Base-by-base conservation (phyloP, 192 early-diverging fungal species). In the Coemansia sp. region DNA sequence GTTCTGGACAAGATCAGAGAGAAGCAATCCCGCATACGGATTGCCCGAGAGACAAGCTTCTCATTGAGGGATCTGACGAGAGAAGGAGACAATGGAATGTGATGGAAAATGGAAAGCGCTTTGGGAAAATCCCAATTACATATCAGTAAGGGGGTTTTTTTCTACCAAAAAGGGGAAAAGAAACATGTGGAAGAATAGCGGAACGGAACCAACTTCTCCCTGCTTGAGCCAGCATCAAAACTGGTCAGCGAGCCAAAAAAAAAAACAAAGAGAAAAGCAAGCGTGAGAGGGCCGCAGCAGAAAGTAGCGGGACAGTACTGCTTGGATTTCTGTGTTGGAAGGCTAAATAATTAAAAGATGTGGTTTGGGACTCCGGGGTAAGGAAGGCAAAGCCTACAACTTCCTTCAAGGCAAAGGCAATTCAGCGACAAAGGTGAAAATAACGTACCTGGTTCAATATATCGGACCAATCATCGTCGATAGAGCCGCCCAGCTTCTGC, bases 401-500 rank as follows among this genome's bases (percentile, higher is more conserved):
- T 6, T 41, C 39, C 12, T 14, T 41, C 39, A 8, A 8, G 12
- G 0, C 39, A 41, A 5, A 41, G 12, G 39, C 2, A 1, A 14
- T 14, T 12, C 7, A 14, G 39, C 39, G 21, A 21, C 2, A 60
- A 20, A 35, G 26, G 14, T 6, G 20, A 35, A 33, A 59, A 59
- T 23, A 59, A 36, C 74, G 36, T 82, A 82, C 79, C 71, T 76
- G 68, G 58, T 71, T 70, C 64, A 82, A 58, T n/a, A 82, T 61
- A 30, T 72, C 61, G 16, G 79, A 77, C 79, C 79, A 82, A 64
- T 82, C 79, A 58, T 77, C 75, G 62, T 73, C 73, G 30, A 64
- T 64, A n/a, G 70, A 39, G 60, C 67, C 56, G 39, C 62, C 6
- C 11, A 81, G 65, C 12, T 73, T 69, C 66, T 75, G 73, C 64